Percentiles rank a stretch among this genome's conserved stretches.
Evolutionary conservation across 176 grass and related monocot genomes (phyloP).

Genomic region (Phragmites australis): DNA sequence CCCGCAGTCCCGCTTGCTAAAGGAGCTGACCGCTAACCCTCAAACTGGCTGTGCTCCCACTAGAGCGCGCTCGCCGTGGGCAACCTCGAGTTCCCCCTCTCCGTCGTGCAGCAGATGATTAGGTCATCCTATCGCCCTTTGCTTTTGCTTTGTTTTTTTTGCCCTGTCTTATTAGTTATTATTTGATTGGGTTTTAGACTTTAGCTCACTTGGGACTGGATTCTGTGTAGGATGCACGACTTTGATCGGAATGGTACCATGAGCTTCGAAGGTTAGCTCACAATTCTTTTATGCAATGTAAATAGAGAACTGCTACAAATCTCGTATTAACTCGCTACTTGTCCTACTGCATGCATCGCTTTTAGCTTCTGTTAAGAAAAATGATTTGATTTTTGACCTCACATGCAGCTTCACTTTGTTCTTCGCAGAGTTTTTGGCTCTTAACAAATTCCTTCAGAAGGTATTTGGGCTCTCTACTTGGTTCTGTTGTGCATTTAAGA

Average conservation of each 20-base stretch:
- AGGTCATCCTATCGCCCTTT: constrained; percentile 38
- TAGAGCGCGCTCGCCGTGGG: constrained; percentile 71
- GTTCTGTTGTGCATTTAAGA: not conserved
- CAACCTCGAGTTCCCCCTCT: constrained; percentile 72
- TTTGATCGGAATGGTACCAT: constrained; percentile 85
- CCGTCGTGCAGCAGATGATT: constrained; percentile 83
- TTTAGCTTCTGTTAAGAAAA: too few relatives aligned
- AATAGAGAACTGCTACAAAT: not conserved
- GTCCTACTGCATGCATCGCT: too few relatives aligned
- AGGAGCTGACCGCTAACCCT: not conserved
- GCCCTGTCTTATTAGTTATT: not conserved
- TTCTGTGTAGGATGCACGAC: constrained; percentile 73
- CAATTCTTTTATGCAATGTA: not conserved
- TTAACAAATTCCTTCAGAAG: constrained; percentile 77
- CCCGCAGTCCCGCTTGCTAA: not conserved
- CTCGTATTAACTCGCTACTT: not conserved
- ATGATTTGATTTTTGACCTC: not conserved
- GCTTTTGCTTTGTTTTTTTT: not conserved
- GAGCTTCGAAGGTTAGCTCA: constrained; percentile 67
- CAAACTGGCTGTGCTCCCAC: not conserved
- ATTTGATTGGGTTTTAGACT: not conserved
- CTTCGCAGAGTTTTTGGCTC: constrained; percentile 74
- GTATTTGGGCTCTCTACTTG: constrained; percentile 27
- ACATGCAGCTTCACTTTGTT: not conserved
- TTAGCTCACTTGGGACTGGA: constrained; percentile 1